phyloP scores from a whole-genome alignment of 2,329 filamentous ascomycete genomes.

The Sphaerulina populicola region DNA sequence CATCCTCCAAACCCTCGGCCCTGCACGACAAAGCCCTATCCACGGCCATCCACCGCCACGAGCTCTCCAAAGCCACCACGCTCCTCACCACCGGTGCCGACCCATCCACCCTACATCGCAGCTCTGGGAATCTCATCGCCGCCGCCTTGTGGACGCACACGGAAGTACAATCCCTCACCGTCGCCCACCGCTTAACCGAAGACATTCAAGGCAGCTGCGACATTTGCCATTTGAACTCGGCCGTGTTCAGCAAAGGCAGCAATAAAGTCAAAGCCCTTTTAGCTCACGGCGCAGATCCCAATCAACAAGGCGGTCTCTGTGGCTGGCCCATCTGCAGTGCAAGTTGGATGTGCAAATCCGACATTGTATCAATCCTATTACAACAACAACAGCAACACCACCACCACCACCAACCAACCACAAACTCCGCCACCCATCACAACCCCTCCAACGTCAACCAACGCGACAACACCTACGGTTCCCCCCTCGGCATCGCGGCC shows the following conservation, averaged over 20 bases:
- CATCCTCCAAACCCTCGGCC: conserved; percentile 6
- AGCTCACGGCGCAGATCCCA: conserved; percentile 22
- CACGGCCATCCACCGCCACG: conserved; percentile 14
- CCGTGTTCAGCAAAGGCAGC: conserved; percentile 11
- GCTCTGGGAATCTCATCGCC: conserved; percentile 12
- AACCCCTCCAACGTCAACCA: conserved; percentile 14
- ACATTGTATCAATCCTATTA: conserved; percentile 23
- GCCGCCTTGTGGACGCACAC: conserved; percentile 17
- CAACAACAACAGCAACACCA: background rate
- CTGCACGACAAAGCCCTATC: conserved; percentile 16
- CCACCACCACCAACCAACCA: no score
- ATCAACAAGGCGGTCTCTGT: conserved; percentile 18
- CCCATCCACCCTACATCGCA: conserved; percentile 9
- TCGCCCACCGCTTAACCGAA: conserved; percentile 17
- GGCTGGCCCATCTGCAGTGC: conserved; percentile 23
- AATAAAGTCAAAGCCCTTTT: conserved; percentile 25
- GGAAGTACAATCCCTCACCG: conserved; percentile 14
- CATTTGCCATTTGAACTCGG: conserved; percentile 14
- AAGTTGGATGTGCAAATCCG: conserved; percentile 20
- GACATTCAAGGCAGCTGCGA: conserved; percentile 17
- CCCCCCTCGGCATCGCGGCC: conserved; percentile 28
- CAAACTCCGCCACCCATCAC: no score
- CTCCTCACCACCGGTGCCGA: conserved; percentile 17
- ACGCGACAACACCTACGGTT: conserved; percentile 20
- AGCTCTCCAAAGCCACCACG: conserved; percentile 15